Evolutionary conservation across 2,329 filamentous ascomycete genomes (phyloP), one percentile per base, ranked within the genome.

Genomic region (Zymoseptoria pseudotritici): DNA sequence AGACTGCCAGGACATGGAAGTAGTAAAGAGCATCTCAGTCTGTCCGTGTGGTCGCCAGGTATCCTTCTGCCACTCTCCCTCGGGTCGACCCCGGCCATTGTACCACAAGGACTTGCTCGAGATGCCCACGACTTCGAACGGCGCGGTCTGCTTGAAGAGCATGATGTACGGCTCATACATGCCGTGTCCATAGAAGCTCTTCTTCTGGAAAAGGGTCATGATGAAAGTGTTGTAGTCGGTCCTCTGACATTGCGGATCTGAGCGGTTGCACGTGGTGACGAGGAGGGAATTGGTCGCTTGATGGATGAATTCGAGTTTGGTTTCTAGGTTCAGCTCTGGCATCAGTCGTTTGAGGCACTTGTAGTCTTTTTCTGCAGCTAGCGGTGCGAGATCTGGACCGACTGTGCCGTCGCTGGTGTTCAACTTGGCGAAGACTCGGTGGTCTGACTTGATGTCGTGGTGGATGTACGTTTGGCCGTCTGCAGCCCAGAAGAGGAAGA

Each of bases 401-500:
- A 75, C 77, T 0, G 74, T 75, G 2, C 81, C 82, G 63, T 82
- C 77, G 13, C 13, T 46, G 0, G 62, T 46, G 4, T 66, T 63
- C 2, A 83, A 66, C 36, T 72, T 70, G 1, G 82, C 76, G 64
- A 83, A 84, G 0, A 72, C 73, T 0, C 83, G 79, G 8, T 52
- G 52, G 11, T 70, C 71, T 0, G 82, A 82, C 0, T 67, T 63
- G 2, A 83, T 65, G 62, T 83, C 81, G 67, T 83, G 78, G 66
- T 85, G 82, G 0, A 76, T 73, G 66, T 83, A 82, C 58, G 77
- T 71, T 22, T 75, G 66, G 7, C 75, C 77, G 0, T 71, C 60
- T 0, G 61, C 60, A 61, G 84, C 82, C 82, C 82, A 85, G 71
- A 85, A 85, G 1, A 81, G 61, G 61, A 85, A 85, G 75, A 78